Percentiles rank a stretch among this genome's conserved stretches.
phyloP scores from a whole-genome alignment of 345 rosid genomes.

The Hypericum androsaemum region DNA sequence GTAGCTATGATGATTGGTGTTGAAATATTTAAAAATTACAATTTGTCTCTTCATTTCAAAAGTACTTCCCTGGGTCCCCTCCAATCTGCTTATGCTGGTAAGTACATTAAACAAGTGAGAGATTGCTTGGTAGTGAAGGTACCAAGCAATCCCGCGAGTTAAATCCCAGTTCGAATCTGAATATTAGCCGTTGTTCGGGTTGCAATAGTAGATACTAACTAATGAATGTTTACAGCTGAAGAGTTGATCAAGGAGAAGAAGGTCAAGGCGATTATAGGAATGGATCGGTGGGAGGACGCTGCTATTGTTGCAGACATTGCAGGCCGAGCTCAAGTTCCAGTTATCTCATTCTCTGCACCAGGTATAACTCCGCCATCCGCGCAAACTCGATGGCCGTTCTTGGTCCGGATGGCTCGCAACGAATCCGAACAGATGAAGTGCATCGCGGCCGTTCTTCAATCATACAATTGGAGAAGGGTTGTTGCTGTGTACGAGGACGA shows the following conservation, averaged over 20 bases:
- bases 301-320: slow-evolving; percentile 11
- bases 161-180: neutral
- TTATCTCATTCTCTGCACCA: slow-evolving; percentile 15
- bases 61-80: slow-evolving; percentile 19
- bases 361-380: slow-evolving; percentile 14
- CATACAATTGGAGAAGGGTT: slow-evolving; percentile 18
- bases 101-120: too few relatives aligned
- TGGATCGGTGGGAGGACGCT: slow-evolving; percentile 23
- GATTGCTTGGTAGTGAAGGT: neutral
- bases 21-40: slow-evolving; percentile 16
- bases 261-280: slow-evolving; percentile 22
- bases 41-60: slow-evolving; percentile 23
- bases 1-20: slow-evolving; percentile 36
- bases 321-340: slow-evolving; percentile 11
- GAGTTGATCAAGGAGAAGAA: slow-evolving; percentile 6
- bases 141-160: too few relatives aligned
- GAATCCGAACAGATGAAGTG: slow-evolving; percentile 19
- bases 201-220: too few relatives aligned
- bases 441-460: slow-evolving; percentile 18
- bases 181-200: too few relatives aligned
- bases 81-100: slow-evolving; percentile 29
- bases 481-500: slow-evolving; percentile 13
- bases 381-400: slow-evolving; percentile 15
- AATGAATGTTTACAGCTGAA: slow-evolving; percentile 1
- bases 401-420: slow-evolving; percentile 15